A percentile compares a stretch with the other conserved stretches of the same genome.
phyloP scores from a whole-genome alignment of 768 basidiomycete genomes.

The Lentinula raphanica region DNA sequence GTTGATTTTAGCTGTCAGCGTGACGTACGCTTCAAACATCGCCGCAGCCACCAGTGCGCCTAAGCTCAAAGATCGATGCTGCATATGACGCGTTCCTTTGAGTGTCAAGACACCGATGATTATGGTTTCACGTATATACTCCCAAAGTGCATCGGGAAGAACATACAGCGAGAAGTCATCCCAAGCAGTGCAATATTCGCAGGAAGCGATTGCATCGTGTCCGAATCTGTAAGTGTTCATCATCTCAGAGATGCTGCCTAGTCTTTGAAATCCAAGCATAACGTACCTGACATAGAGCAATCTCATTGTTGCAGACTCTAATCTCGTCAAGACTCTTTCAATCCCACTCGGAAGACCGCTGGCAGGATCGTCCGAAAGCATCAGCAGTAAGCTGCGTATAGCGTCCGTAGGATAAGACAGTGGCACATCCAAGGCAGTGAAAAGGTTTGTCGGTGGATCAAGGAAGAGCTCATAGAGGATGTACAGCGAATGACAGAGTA shows the following conservation, averaged over 20 bases:
- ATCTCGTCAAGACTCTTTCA: constrained; percentile 47
- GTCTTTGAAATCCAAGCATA: neutral
- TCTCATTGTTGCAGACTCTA: constrained; percentile 55
- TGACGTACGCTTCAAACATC: constrained; percentile 48
- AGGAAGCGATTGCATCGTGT: constrained; percentile 56
- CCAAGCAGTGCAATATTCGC: constrained; percentile 59
- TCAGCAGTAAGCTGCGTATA: constrained; percentile 42
- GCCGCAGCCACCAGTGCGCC: constrained; percentile 44
- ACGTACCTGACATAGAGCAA: constrained; percentile 54
- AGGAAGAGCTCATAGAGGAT: constrained; percentile 41
- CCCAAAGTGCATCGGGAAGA: constrained; percentile 47
- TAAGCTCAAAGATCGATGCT: constrained; percentile 40
- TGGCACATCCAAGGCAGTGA: constrained; percentile 48
- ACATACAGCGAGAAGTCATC: constrained; percentile 58
- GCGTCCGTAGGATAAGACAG: constrained; percentile 48
- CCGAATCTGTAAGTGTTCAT: constrained; percentile 54
- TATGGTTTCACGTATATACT: constrained; percentile 54
- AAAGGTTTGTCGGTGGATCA: constrained; percentile 57
- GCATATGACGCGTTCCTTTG: constrained; percentile 31
- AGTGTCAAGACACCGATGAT: constrained; percentile 49
- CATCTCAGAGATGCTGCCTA: neutral
- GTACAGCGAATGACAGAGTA: constrained; percentile 48
- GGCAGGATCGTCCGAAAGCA: constrained; percentile 33
- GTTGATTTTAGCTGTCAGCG: constrained; percentile 40
- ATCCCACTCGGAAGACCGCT: constrained; percentile 39